phyloP scores from a whole-genome alignment of 805 yeast genomes.

The Kazachstania taianensis region DNA sequence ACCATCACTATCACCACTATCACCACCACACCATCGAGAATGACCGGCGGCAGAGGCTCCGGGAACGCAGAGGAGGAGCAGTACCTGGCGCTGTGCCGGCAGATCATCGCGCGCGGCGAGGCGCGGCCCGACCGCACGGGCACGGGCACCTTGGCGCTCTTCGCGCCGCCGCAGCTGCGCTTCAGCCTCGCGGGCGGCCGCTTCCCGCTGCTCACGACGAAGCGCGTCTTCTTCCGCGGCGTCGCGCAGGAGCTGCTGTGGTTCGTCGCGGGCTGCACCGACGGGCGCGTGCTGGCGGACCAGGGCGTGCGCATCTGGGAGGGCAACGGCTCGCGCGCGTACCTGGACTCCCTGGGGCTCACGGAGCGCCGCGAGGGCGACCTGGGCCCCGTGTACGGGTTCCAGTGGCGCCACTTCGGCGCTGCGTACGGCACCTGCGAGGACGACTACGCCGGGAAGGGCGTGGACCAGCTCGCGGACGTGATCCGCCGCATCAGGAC shows the following conservation, averaged over 20 bases:
- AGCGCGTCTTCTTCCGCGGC: slow-evolving; percentile 81
- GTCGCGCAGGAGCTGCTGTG: slow-evolving; percentile 84
- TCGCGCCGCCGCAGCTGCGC: slow-evolving; percentile 93
- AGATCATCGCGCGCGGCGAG: slow-evolving; percentile 78
- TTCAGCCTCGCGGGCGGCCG: slow-evolving; percentile 61
- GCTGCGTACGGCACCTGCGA: slow-evolving; percentile 85
- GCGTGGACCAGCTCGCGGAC: slow-evolving; percentile 80
- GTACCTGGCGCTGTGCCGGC: slow-evolving; percentile 69
- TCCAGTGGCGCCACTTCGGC: slow-evolving; percentile 99
- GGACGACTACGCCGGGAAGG: slow-evolving; percentile 76
- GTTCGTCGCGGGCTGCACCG: slow-evolving; percentile 87
- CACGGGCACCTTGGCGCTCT: slow-evolving; percentile 83
- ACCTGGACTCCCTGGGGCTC: slow-evolving; percentile 73
- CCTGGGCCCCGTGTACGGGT: slow-evolving; percentile 96
- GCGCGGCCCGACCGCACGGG: slow-evolving; percentile 94
- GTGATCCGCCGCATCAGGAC: slow-evolving; percentile 70
- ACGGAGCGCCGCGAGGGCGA: slow-evolving; percentile 81
- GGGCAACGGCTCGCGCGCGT: slow-evolving; percentile 93
- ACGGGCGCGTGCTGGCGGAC: slow-evolving; percentile 66
- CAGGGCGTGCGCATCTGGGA: slow-evolving; percentile 97
- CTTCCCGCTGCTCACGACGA: slow-evolving; percentile 88
- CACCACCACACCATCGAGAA: neutral
- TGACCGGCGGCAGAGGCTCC: too few species aligned
- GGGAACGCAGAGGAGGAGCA: slow-evolving; percentile 57
- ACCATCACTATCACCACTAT: too few species aligned